Evolutionary conservation across 2,329 filamentous ascomycete genomes (phyloP).

Genomic region (Arthrinium phaeospermum): DNA sequence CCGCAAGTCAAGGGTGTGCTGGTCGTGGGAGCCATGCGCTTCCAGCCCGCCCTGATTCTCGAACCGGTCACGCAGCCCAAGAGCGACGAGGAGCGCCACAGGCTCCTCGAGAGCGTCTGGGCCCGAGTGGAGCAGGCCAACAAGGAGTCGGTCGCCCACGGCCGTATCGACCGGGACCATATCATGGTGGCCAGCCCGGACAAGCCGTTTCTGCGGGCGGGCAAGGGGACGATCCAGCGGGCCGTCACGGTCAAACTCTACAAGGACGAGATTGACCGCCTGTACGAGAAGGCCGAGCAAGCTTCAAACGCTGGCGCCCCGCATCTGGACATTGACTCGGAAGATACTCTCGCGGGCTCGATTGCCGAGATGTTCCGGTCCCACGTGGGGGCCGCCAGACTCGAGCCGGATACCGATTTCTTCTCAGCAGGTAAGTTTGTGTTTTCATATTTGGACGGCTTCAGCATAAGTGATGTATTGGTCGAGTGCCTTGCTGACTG

Average conservation of each 20-base stretch:
- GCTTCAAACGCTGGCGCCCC: constrained; percentile 30
- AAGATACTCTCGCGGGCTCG: constrained; percentile 36
- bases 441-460: not conserved
- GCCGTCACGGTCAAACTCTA: constrained; percentile 46
- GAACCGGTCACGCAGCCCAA: constrained; percentile 46
- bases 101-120: constrained; percentile 51
- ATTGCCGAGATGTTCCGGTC: constrained; percentile 39
- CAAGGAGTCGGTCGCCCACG: constrained; percentile 50
- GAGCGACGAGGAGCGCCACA: constrained; percentile 33
- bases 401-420: constrained; percentile 44
- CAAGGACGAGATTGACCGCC: constrained; percentile 46
- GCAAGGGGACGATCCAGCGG: constrained; percentile 55
- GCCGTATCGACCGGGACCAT: constrained; percentile 48
- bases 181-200: constrained; percentile 44
- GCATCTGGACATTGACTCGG: constrained; percentile 37
- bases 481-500: not conserved
- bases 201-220: constrained; percentile 50
- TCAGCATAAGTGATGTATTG: not conserved
- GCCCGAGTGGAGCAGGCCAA: constrained; percentile 49
- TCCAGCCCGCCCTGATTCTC: constrained; percentile 54
- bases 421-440: constrained; percentile 37
- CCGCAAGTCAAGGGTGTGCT: constrained; percentile 47
- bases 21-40: constrained; percentile 51
- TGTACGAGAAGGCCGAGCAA: constrained; percentile 41
- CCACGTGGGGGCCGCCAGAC: constrained; percentile 33